Percentiles rank a stretch among this genome's conserved stretches.
Conservation (phyloP, 2,329 filamentous ascomycete genomes). For the Acarospora socialis region DNA sequence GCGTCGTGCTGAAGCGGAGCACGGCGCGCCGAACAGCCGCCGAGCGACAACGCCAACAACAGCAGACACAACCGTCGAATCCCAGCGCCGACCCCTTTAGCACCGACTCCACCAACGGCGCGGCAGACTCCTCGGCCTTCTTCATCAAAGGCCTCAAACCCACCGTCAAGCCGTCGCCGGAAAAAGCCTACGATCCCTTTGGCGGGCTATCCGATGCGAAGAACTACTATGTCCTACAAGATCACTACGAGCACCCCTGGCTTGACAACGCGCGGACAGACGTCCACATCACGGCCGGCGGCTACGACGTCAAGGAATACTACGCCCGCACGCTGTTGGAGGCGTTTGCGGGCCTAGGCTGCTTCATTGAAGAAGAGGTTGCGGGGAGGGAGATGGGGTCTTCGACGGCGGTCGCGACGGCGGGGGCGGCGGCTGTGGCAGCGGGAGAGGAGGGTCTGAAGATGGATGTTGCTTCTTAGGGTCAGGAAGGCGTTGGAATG, state of each 20-base stretch:
- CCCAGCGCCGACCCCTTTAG: neutral
- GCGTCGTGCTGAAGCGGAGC: constrained; percentile 58
- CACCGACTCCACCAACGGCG: constrained; percentile 16
- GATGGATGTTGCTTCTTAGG: neutral
- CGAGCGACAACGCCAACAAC: constrained; percentile 32
- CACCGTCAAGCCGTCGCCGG: constrained; percentile 43
- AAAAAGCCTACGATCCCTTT: constrained; percentile 78
- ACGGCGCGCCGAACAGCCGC: constrained; percentile 38
- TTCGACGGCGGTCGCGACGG: constrained; percentile 6
- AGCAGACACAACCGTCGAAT: constrained; percentile 19
- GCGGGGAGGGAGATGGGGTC: constrained; percentile 3
- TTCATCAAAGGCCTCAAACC: constrained; percentile 70
- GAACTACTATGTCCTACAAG: constrained; percentile 55
- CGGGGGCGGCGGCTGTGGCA: constrained; percentile 6
- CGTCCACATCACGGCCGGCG: constrained; percentile 55
- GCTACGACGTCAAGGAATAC: constrained; percentile 73
- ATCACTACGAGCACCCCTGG: constrained; percentile 59
- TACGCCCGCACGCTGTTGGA: constrained; percentile 69
- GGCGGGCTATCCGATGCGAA: constrained; percentile 56
- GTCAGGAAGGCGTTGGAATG: neutral
- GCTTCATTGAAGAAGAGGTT: constrained; percentile 69
- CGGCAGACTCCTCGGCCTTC: constrained; percentile 24
- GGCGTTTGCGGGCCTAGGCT: constrained; percentile 76
- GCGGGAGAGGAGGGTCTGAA: constrained; percentile 2
- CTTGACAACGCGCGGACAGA: constrained; percentile 54